A percentile compares a stretch with the other conserved stretches of the same genome.
These are phyloP conservation scores for Neurospora tetraspora DNA, from an alignment of 495 filamentous ascomycete genomes.

Conservation along the genomic window DNA sequence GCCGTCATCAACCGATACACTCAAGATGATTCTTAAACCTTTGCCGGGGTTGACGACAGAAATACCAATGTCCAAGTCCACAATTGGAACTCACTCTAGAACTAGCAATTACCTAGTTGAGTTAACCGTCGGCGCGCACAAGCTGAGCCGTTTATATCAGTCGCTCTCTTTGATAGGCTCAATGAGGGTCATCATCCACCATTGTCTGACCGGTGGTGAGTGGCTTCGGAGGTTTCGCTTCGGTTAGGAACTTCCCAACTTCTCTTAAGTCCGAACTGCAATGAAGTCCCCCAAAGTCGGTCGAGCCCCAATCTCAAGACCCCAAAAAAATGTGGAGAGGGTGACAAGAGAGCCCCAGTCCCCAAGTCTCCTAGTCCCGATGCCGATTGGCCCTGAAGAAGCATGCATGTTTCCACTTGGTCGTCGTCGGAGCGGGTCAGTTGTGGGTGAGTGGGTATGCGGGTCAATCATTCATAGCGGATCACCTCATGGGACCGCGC, in stretches of 20 bases:
- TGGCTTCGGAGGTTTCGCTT: neutral
- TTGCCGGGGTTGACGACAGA: neutral
- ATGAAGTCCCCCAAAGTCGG: neutral
- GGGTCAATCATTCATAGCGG: neutral
- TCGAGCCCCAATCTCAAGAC: neutral
- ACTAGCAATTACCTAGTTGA: neutral
- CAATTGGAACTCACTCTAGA: neutral
- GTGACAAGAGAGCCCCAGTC: neutral
- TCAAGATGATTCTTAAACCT: neutral
- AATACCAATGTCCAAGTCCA: neutral
- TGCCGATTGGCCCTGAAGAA: neutral
- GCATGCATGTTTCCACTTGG: neutral
- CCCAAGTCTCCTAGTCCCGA: neutral
- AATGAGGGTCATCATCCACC: neutral
- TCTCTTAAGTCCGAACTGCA: neutral
- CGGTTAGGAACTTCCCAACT: neutral
- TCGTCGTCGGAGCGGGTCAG: neutral
- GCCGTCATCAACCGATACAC: neutral
- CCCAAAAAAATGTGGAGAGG: neutral
- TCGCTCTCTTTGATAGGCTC: neutral
- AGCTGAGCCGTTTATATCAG: neutral
- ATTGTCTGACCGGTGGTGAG: neutral
- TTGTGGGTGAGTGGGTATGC: neutral
- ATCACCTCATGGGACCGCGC: neutral
- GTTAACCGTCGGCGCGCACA: neutral